Conservation (phyloP, 345 rosid genomes). For the Litchi chinensis region DNA sequence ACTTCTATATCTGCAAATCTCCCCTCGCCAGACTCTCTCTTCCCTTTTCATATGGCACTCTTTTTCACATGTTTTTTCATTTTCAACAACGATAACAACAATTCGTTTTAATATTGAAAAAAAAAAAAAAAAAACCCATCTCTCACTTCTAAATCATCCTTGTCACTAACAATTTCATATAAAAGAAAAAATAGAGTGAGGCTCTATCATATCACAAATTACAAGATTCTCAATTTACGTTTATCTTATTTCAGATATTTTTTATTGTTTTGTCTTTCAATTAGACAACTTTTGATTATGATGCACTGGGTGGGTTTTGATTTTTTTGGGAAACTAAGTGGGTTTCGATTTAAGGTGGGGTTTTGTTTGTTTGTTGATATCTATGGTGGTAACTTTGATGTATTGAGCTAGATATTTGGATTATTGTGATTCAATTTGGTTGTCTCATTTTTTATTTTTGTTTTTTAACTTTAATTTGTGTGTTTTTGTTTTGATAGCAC, state of each 20-base stretch:
- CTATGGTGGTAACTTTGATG: background rate
- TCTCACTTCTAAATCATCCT: background rate
- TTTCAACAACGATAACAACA: background rate
- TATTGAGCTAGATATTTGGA: background rate
- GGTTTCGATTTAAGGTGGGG: background rate
- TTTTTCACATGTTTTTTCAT: background rate
- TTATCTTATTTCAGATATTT: conserved; percentile 17
- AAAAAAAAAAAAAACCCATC: background rate
- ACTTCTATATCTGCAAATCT: background rate
- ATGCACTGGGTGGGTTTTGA: background rate
- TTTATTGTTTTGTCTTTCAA: background rate
- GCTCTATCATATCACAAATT: background rate
- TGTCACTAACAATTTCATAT: background rate
- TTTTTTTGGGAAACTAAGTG: too few species aligned
- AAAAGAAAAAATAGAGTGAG: background rate
- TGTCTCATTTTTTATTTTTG: background rate
- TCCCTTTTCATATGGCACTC: background rate
- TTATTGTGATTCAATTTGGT: background rate
- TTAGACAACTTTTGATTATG: conserved; percentile 14
- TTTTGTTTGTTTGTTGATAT: background rate
- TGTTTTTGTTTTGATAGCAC: background rate
- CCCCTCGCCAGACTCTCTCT: background rate
- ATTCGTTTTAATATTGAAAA: background rate
- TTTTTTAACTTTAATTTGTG: background rate
- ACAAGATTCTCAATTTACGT: conserved; percentile 4